Evolutionary conservation across 1,284 basidiomycete genomes (phyloP).

Genomic region (Pisolithus thermaeus): DNA sequence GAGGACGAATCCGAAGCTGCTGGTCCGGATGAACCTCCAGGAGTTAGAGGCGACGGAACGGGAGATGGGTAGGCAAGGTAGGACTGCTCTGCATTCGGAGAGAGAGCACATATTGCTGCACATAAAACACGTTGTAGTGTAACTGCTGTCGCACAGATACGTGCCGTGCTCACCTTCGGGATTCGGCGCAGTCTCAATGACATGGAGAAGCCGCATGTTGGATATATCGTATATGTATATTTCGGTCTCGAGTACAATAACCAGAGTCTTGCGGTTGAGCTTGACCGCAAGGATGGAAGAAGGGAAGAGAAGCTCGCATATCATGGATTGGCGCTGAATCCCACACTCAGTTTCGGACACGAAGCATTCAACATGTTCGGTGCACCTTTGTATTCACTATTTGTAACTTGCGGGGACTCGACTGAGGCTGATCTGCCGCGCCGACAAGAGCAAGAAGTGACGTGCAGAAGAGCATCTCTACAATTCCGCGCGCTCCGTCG

Average conservation of each 20-base stretch:
- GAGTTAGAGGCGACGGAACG: slow-evolving; percentile 75
- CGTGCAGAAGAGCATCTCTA: slow-evolving; percentile 99
- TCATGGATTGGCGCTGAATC: slow-evolving; percentile 89
- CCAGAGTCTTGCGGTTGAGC: slow-evolving; percentile 92
- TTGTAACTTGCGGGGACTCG: slow-evolving; percentile 88
- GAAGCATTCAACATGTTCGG: background rate
- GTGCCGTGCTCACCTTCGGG: slow-evolving; percentile 66
- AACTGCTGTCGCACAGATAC: background rate
- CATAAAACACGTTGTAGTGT: slow-evolving; percentile 4
- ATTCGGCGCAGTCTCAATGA: slow-evolving; percentile 95
- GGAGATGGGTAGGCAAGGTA: slow-evolving; percentile 96
- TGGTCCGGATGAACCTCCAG: slow-evolving; percentile 35
- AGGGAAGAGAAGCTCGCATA: slow-evolving; percentile 97
- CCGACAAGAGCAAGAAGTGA: slow-evolving; percentile 95
- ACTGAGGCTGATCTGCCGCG: slow-evolving; percentile 83
- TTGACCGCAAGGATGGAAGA: slow-evolving; percentile 95
- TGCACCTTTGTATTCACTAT: slow-evolving; percentile 96
- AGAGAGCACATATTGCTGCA: slow-evolving; percentile 89
- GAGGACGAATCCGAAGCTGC: slow-evolving; percentile 32
- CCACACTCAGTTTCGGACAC: background rate
- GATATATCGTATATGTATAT: slow-evolving; percentile 99
- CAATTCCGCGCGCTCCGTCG: slow-evolving; percentile 90
- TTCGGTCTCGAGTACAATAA: slow-evolving; percentile 92
- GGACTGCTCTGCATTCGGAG: slow-evolving; percentile 92
- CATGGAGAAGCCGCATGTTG: slow-evolving; percentile 96